Evolutionary conservation across 192 early-diverging fungal genomes (phyloP), one percentile per base, ranked within the genome.

Genomic region (Podila epicladia): DNA sequence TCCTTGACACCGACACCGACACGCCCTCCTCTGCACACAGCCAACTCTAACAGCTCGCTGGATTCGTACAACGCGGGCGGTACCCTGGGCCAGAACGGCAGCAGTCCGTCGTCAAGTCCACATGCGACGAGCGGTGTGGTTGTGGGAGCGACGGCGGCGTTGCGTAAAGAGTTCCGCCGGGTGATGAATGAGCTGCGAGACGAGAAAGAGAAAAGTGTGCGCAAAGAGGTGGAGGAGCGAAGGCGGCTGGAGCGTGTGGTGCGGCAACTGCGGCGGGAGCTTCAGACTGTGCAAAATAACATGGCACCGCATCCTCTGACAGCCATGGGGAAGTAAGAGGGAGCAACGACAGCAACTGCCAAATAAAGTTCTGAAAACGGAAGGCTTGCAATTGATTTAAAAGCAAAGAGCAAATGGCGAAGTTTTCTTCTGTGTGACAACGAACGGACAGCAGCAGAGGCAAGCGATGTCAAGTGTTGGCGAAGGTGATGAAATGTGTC

Each of bases 111-210:
- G 11, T 60, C 45, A 64, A 48, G n/a, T 13, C 24, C 50, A 48
- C 53, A 45, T 9, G 51, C 50, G 13, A 64, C 41, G 19, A 66
- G 64, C 17, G 15, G 28, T 6, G 55, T 62, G n/a, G 58, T 80
- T n/a, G 51, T 71, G 0, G 58, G 65, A 0, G 85, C 87, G 0
- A 90, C 89, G 0, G 74, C 86, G 11, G 80, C 86, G 0, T 64
- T 90, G 28, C 69, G 89, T 29, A 87, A 85, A 64, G 89, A 90
- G 55, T 90, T 90, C 55, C 66, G 89, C 51, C 77, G 82, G 19
- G 83, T 89, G 63, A 85, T 89, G 70, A 71, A 65, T 20, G 86
- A 89, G 29, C 57, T 87, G 33, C 83, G 83, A 64, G 60, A 67
- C 12, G 89, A 90, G 31, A 88, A 90, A 29, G 82, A 86, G 41